Conservation (phyloP, 306 rosid species). For the Carpinus viminea region DNA sequence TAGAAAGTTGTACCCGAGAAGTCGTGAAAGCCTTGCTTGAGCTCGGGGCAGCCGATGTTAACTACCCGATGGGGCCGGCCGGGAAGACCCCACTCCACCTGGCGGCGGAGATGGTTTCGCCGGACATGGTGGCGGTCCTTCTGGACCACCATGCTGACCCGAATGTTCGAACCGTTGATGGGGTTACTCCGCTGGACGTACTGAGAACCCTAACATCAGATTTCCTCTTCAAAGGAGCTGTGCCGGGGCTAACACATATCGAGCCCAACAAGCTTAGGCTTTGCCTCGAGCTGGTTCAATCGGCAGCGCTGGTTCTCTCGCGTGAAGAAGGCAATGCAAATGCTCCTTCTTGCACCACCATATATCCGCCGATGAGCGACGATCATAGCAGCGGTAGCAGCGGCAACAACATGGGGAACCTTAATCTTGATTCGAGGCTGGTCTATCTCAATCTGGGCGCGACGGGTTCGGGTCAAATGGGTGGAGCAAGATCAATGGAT, state of each 20-base stretch:
- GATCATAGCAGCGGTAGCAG: constrained; percentile 51
- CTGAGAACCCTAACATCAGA: constrained; percentile 99
- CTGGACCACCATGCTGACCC: constrained; percentile 99
- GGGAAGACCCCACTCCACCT: constrained; percentile 87
- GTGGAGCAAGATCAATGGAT: constrained; percentile 43
- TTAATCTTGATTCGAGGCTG: constrained; percentile 77
- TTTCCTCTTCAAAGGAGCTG: constrained; percentile 96
- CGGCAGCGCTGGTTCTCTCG: constrained; percentile 90
- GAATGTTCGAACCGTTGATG: constrained; percentile 75
- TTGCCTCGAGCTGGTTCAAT: constrained; percentile 92
- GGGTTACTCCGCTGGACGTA: constrained; percentile 78
- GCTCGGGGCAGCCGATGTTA: constrained; percentile 92
- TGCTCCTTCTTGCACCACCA: constrained; percentile 46
- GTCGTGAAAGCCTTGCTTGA: constrained; percentile 89
- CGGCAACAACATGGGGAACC: constrained; percentile 49
- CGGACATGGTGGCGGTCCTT: constrained; percentile 95
- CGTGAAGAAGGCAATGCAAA: constrained; percentile 76
- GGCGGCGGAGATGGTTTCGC: constrained; percentile 90
- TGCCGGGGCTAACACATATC: constrained; percentile 86
- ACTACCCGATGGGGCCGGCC: constrained; percentile 71
- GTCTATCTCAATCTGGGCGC: constrained; percentile 95
- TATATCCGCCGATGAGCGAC: constrained; percentile 69
- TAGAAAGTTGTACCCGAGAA: constrained; percentile 89
- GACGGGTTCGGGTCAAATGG: constrained; percentile 44
- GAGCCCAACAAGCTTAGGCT: constrained; percentile 93